Base-by-base conservation (phyloP, 2,329 filamentous ascomycete genomes). In the Penicillium thymicola region DNA sequence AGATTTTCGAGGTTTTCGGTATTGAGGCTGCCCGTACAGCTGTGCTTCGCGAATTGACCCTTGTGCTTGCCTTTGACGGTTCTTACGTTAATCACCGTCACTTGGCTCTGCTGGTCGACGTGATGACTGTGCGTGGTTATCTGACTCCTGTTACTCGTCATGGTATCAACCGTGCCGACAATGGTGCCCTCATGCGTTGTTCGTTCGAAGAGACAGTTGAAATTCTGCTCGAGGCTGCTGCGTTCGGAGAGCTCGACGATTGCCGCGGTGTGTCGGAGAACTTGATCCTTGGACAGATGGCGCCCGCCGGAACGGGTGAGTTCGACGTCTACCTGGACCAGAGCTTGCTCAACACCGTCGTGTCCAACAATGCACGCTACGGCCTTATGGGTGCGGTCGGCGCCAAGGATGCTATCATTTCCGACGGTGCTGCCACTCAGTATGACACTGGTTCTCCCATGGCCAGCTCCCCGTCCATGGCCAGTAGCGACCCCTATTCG, bases 151-250 rank as follows among this genome's bases (percentile, higher is more conserved):
- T 99, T 62, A 99, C 94, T 54, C 90, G 94, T 76, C 94, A 99
- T 72, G 94, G 94, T 78, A 99, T 99, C 80, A 99, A 99, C 80
- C 87, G 94, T 68, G 91, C 93, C 27, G 94, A 99, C 72, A 99
- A 95, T 60, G 94, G 94, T 80, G 95, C 94, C 10, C 82, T 99
- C 68, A 99, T 99, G 94, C 89, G 94, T 75, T 99, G 95, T 82
- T 99, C 94, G 2, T 99, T 99, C 78, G 94, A 99, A 77, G 95
- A 99, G 76, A 99, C 94, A 0, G 94, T 99, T 40, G 95, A 99
- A 72, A 99, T 99, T 80, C 81, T 99, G 51, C 85, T 99, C 21
- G 94, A 99, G 72, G 95, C 94, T 59, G 94, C 94, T 25, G 91
- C 92, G 16, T 90, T 90, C 49, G 94, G 94, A 72, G 94, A 99